Conservation (phyloP, 2,329 filamentous ascomycete species). For the Teratosphaeria gauchensis region DNA sequence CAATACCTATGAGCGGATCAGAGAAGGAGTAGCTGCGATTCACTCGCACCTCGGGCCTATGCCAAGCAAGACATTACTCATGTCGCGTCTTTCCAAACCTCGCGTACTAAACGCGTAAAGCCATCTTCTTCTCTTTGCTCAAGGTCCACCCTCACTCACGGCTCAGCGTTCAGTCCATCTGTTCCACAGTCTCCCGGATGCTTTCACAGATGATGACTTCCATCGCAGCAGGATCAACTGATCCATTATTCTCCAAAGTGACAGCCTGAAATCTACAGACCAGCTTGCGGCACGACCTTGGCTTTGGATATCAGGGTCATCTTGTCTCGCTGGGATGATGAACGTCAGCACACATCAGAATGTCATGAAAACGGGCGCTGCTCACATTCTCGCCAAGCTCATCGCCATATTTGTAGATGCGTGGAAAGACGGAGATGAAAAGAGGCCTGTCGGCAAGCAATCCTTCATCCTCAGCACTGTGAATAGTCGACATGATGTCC, state of each 20-base stretch:
- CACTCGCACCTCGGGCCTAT: too few relatives aligned
- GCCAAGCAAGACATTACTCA: too few relatives aligned
- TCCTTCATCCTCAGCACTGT: constrained; percentile 1
- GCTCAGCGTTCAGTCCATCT: too few relatives aligned
- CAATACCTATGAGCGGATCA: too few relatives aligned
- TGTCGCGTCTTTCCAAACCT: too few relatives aligned
- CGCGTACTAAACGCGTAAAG: too few relatives aligned
- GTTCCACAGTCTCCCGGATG: too few relatives aligned
- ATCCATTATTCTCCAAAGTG: not conserved
- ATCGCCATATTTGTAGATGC: constrained; percentile 2
- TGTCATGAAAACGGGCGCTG: not conserved
- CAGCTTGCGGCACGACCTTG: not conserved
- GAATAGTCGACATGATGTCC: constrained; percentile 1
- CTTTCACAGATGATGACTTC: too few relatives aligned
- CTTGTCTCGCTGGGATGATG: not conserved
- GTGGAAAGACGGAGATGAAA: constrained; percentile 2
- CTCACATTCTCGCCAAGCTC: constrained; percentile 5
- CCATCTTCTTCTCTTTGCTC: too few relatives aligned
- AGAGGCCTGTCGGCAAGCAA: not conserved
- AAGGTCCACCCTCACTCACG: too few relatives aligned
- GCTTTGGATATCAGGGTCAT: not conserved
- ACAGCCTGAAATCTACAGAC: not conserved
- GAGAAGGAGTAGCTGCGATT: too few relatives aligned
- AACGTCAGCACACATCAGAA: not conserved
- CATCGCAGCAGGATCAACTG: too few relatives aligned